phyloP scores from a whole-genome alignment of 805 yeast genomes.

The Yarrowia sp. region DNA sequence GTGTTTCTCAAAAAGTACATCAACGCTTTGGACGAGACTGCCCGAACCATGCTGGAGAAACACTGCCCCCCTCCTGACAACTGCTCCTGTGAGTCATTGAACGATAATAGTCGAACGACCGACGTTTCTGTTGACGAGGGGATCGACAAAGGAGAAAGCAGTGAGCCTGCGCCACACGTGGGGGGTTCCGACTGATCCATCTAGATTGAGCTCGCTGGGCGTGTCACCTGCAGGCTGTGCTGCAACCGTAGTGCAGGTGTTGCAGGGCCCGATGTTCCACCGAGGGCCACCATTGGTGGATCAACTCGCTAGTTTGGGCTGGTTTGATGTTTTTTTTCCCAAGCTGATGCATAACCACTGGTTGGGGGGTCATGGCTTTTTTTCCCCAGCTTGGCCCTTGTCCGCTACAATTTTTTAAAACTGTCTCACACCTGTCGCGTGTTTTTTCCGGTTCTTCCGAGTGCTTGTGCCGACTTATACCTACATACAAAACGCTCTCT shows the following conservation, averaged over 20 bases:
- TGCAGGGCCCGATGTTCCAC: conserved; percentile 10
- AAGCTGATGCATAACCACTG: not conserved
- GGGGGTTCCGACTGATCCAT: not conserved
- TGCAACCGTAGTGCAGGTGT: not conserved
- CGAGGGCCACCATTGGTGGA: conserved; percentile 2
- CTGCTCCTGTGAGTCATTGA: not conserved
- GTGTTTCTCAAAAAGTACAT: conserved; percentile 44
- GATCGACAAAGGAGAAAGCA: not conserved
- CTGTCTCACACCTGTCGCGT: not conserved
- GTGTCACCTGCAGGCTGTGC: not conserved
- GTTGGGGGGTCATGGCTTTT: not conserved
- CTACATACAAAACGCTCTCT: not conserved
- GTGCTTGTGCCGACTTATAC: too few relatives aligned
- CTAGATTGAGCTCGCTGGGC: not conserved
- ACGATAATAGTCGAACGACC: not conserved
- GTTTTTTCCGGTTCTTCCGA: too few relatives aligned
- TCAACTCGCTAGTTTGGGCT: not conserved
- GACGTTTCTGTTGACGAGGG: not conserved
- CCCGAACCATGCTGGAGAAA: not conserved
- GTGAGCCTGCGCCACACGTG: not conserved
- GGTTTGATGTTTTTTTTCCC: not conserved
- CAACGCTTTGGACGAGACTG: conserved; percentile 31
- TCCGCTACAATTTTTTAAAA: not conserved
- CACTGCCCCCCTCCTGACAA: not conserved
- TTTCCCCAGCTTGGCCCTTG: not conserved